phyloP scores from a whole-genome alignment of 116 monocot genomes.

The Iris pallida region DNA sequence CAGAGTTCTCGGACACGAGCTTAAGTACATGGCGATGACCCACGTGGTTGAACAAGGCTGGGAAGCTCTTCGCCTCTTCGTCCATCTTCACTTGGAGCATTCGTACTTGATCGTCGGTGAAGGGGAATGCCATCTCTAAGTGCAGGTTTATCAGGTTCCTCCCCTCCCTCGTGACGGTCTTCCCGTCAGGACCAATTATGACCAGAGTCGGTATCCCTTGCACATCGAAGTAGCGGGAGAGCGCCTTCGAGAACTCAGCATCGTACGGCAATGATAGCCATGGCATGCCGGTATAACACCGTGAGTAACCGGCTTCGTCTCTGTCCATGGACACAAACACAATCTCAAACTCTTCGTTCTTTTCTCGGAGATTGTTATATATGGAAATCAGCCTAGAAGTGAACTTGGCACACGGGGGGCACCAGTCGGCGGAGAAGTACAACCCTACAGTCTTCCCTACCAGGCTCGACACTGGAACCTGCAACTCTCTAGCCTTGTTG shows the following conservation, averaged over 20 bases:
- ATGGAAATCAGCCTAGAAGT: slow-evolving; percentile 31
- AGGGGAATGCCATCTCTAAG: slow-evolving; percentile 49
- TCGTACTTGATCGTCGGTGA: slow-evolving; percentile 27
- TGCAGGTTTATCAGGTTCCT: slow-evolving; percentile 56
- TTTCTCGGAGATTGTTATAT: slow-evolving; percentile 31
- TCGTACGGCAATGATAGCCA: slow-evolving; percentile 45
- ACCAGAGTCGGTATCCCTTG: slow-evolving; percentile 42
- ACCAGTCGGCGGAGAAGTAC: slow-evolving; percentile 43
- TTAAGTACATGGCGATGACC: slow-evolving; percentile 44
- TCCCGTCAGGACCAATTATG: slow-evolving; percentile 52
- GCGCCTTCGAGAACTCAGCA: slow-evolving; percentile 16
- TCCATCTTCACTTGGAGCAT: slow-evolving; percentile 36
- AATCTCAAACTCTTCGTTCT: slow-evolving; percentile 38
- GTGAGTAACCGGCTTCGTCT: slow-evolving; percentile 25
- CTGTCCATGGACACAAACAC: slow-evolving; percentile 47
- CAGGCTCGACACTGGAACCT: slow-evolving; percentile 39
- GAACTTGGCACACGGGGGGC: slow-evolving; percentile 46
- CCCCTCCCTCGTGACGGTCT: slow-evolving; percentile 47
- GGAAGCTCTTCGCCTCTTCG: slow-evolving; percentile 51
- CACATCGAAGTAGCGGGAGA: slow-evolving; percentile 45
- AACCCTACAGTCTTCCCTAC: slow-evolving; percentile 53
- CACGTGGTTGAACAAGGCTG: slow-evolving; percentile 29
- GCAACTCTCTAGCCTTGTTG: slow-evolving; percentile 23
- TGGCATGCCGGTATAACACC: slow-evolving; percentile 43
- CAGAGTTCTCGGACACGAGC: slow-evolving; percentile 41